Base-by-base conservation (phyloP, 1,284 basidiomycete genomes). In the Athelia psychrophila region DNA sequence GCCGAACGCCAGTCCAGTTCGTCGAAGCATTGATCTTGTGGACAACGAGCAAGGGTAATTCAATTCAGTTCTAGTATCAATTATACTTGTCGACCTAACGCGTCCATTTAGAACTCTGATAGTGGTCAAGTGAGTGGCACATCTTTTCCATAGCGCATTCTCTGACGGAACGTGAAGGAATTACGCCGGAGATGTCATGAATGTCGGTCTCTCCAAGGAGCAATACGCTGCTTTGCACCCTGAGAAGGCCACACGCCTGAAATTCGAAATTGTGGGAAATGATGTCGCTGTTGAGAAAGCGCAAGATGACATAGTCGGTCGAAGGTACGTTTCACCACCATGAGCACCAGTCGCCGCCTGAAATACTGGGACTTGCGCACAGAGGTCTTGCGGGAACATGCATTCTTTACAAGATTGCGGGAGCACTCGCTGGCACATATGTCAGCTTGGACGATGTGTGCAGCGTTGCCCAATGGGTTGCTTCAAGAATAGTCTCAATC, bases 141-240 rank as follows among this genome's bases (percentile, higher is more conserved):
- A 18, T 12, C 18, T 25, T 47, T 30, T 19, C 36, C 33, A 32
- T 40, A 42, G 10, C 48, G 46, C 32, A 9, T 18, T n/a, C 12
- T 47, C 19, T 47, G 30, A 16, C 36, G 42, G 27, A 24, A 51
- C 45, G 46, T 54, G 46, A 40, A 90, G 86, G 64, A 91, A 91
- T 59, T 92, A 92, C 64, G 95, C 93, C 1, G 92, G 93, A 24
- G 93, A 97, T 62, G 84, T 95, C 15, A 80, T 98, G 48, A 93
- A 95, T 66, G 97, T 98, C 62, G 94, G 95, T 42, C 79, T 98
- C 6, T 93, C 93, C 3, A 92, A 87, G 57, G 95, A 98, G 66
- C 87, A 92, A 56, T 87, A 87, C 61, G 80, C 86, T 2, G 86
- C 90, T 0, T 71, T 77, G 33, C 81, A 91, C 55, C 84, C 88